Evolutionary conservation across 2,329 filamentous ascomycete species (phyloP), one percentile per base, ranked within the genome.

Genomic region (Pleochaeta shiraiana): DNA sequence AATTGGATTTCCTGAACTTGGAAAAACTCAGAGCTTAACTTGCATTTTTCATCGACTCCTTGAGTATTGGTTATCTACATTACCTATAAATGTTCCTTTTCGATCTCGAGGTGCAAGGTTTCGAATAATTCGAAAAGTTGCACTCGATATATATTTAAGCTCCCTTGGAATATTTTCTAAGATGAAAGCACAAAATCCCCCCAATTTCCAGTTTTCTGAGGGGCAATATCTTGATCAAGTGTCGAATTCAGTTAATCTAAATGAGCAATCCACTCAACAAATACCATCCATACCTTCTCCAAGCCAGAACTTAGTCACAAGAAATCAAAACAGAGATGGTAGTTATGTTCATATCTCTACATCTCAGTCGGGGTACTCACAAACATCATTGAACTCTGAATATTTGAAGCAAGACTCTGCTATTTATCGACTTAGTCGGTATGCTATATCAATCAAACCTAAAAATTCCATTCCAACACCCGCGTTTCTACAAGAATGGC

Each of bases 401-500:
- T 19, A 68, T 0, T 37, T 67, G 0, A 65, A 67, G 5, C 72
- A 74, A 65, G 73, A 75, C 45, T 65, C 69, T 16, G 68, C 71
- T 1, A 70, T 75, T 2, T 64, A 70, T 7, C 72, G 75, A 14
- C 69, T 76, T 47, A 72, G 74, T 5, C 71, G 72, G 62, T 75
- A 74, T 65, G 69, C 72, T 1, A 64, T 70, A 30, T 72, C 70
- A 1, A 71, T 75, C 26, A 70, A 68, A 59, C 67, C 71, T 3
- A 70, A 68, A 33, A 68, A 70, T 37, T 70, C 71, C 1, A 64
- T 69, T 33, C 67, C 67, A 7, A 68, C 69, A 45, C 68, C 70
- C n/a, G 69, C 69, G 12, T 63, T 76, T 21, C 64, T 75, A 3
- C 69, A 71, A 0, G 70, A 75, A 50, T 76, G 75, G 75, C 70